phyloP scores from a whole-genome alignment of 2,329 filamentous ascomycete species.

The Fusarium stilboides region DNA sequence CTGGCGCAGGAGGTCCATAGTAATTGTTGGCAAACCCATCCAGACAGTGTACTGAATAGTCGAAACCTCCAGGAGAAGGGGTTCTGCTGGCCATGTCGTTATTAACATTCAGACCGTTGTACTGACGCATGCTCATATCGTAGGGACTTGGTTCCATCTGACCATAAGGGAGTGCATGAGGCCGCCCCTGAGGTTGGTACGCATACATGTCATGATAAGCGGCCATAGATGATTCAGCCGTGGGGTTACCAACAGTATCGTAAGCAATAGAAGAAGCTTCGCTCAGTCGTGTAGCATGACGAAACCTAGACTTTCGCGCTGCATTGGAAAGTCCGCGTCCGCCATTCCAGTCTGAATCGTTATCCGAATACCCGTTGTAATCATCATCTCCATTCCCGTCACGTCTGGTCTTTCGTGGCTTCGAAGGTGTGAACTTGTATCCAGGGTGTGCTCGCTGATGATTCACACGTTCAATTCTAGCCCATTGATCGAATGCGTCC shows the following conservation, averaged over 20 bases:
- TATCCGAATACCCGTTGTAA: constrained; percentile 31
- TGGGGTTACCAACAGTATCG: constrained; percentile 19
- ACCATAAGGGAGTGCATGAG: constrained; percentile 31
- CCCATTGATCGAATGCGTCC: constrained; percentile 82
- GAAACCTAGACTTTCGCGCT: constrained; percentile 26
- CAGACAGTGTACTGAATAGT: constrained; percentile 34
- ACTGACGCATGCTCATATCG: constrained; percentile 28
- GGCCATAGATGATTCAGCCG: constrained; percentile 14
- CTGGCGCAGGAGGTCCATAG: constrained; percentile 21
- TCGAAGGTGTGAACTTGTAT: constrained; percentile 95
- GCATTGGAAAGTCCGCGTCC: constrained; percentile 13
- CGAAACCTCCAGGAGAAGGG: constrained; percentile 36
- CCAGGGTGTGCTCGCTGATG: constrained; percentile 88
- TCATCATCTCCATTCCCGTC: constrained; percentile 49
- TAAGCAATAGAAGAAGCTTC: constrained; percentile 37
- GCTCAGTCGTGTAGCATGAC: constrained; percentile 37
- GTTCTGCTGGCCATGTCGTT: constrained; percentile 38
- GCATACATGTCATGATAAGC: constrained; percentile 36
- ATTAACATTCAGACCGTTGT: constrained; percentile 15
- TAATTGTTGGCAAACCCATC: constrained; percentile 31
- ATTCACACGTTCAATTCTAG: constrained; percentile 85
- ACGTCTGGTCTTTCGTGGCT: constrained; percentile 63
- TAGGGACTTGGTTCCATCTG: constrained; percentile 35
- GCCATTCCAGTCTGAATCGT: constrained; percentile 45
- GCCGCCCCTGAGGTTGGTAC: constrained; percentile 29